These are phyloP conservation scores for Nakazawaea siamensis DNA, from an alignment of 805 yeast genomes.

Conservation along the genomic window DNA sequence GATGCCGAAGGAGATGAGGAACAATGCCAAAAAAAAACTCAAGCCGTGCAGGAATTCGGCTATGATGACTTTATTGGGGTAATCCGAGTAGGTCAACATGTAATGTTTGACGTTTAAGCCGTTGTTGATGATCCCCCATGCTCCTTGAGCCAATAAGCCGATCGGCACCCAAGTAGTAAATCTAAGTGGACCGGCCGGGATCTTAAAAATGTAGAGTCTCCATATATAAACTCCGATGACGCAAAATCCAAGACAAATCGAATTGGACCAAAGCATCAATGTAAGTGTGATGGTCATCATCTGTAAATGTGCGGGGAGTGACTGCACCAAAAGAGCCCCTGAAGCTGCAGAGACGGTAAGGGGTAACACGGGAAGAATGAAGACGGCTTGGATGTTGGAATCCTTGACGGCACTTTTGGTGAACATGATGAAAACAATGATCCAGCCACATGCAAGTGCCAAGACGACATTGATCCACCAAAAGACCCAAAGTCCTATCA, in stretches of 20 bases:
- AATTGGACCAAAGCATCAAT: slow-evolving; percentile 61
- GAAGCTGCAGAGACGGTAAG: slow-evolving; percentile 67
- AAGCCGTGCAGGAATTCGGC: slow-evolving; percentile 6
- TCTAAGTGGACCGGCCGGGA: slow-evolving; percentile 46
- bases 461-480: slow-evolving; percentile 67
- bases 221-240: slow-evolving; percentile 50
- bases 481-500: slow-evolving; percentile 44
- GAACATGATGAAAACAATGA: slow-evolving; percentile 44
- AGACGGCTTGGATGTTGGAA: slow-evolving; percentile 42
- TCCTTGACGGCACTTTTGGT: slow-evolving; percentile 24
- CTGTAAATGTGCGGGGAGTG: slow-evolving; percentile 37
- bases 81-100: background rate
- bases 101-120: slow-evolving; percentile 32
- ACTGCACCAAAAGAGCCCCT: slow-evolving; percentile 47
- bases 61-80: slow-evolving; percentile 1
- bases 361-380: slow-evolving; percentile 73
- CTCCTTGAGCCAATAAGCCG: slow-evolving; percentile 84
- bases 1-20: slow-evolving; percentile 17
- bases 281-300: slow-evolving; percentile 45
- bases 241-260: slow-evolving; percentile 51
- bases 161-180: slow-evolving; percentile 72
- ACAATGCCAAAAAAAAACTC: slow-evolving; percentile 3
- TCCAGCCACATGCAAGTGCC: slow-evolving; percentile 54
- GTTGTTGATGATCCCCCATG: slow-evolving; percentile 53
- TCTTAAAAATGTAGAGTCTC: slow-evolving; percentile 47